Conservation (phyloP, 2,329 filamentous ascomycete genomes). For the Rachicladosporium sp. region DNA sequence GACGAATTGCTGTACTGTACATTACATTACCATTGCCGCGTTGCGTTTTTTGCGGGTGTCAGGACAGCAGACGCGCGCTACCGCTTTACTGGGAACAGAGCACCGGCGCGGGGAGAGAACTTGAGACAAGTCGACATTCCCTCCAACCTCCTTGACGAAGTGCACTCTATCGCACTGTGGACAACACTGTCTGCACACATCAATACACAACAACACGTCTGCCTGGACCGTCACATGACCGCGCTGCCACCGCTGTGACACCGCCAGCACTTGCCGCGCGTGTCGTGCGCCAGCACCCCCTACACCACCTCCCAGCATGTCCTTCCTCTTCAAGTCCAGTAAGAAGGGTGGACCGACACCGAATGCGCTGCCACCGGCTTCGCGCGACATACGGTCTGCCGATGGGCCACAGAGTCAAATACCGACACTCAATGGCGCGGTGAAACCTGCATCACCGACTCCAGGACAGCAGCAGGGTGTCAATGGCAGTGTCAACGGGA, state of each 20-base stretch:
- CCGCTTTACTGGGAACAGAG: too few relatives aligned
- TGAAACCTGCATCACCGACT: conserved; percentile 32
- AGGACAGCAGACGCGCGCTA: too few relatives aligned
- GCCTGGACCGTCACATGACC: conserved; percentile 1
- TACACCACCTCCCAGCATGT: conserved; percentile 26
- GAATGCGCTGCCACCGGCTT: conserved; percentile 39
- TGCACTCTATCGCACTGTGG: too few relatives aligned
- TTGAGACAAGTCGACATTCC: too few relatives aligned
- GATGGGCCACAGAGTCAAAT: conserved; percentile 36
- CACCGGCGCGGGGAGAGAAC: too few relatives aligned
- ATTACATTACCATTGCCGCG: too few relatives aligned
- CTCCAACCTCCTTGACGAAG: too few relatives aligned
- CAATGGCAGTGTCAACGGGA: conserved; percentile 43
- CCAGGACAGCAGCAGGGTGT: conserved; percentile 54
- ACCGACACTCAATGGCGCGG: conserved; percentile 34
- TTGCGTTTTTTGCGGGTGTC: too few relatives aligned
- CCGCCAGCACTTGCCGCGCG: conserved; percentile 4
- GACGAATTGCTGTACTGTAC: too few relatives aligned
- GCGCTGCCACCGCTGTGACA: conserved; percentile 3
- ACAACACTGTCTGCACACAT: too few relatives aligned
- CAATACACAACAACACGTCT: too few relatives aligned
- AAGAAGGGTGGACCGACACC: conserved; percentile 20
- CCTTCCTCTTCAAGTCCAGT: conserved; percentile 41
- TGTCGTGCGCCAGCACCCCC: conserved; percentile 1
- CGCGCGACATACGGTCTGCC: conserved; percentile 44